Conservation (phyloP, 257 asterid species). For the Solanum phureja region DNA sequence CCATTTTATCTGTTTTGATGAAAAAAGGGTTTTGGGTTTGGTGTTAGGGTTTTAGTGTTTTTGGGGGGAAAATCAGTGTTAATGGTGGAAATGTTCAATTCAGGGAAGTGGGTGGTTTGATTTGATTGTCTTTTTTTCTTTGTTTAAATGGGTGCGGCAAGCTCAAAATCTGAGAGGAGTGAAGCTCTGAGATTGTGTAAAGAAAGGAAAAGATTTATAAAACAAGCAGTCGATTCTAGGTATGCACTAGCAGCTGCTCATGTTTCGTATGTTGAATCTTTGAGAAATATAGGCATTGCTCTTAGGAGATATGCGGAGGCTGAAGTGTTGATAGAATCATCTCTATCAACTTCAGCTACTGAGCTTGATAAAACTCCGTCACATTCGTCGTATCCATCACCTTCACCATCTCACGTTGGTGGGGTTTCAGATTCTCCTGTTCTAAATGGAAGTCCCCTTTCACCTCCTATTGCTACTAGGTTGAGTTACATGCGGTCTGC, state of each 20-base stretch:
- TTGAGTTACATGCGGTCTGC: constrained; percentile 83
- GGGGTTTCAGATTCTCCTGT: constrained; percentile 68
- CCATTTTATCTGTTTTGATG: background rate
- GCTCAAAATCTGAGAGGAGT: constrained; percentile 65
- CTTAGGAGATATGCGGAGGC: constrained; percentile 91
- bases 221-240: constrained; percentile 86
- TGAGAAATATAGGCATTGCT: constrained; percentile 76
- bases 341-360: constrained; percentile 43
- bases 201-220: constrained; percentile 70
- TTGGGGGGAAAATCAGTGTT: background rate
- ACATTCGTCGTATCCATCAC: constrained; percentile 60
- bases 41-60: background rate
- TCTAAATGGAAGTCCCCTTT: constrained; percentile 66
- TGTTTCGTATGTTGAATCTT: constrained; percentile 75
- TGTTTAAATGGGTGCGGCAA: constrained; percentile 51
- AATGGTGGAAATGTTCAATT: background rate
- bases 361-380: constrained; percentile 71
- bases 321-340: constrained; percentile 58
- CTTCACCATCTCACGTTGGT: constrained; percentile 51
- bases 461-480: constrained; percentile 50
- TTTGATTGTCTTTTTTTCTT: background rate
- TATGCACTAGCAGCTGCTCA: constrained; percentile 93
- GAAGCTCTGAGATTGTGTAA: constrained; percentile 73
- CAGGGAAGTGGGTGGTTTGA: constrained; percentile 16
- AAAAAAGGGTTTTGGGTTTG: background rate